Percentiles rank a stretch among this genome's conserved stretches.
Evolutionary conservation across 1,284 basidiomycete species (phyloP).

Genomic region (Bondarzewia mesenterica): DNA sequence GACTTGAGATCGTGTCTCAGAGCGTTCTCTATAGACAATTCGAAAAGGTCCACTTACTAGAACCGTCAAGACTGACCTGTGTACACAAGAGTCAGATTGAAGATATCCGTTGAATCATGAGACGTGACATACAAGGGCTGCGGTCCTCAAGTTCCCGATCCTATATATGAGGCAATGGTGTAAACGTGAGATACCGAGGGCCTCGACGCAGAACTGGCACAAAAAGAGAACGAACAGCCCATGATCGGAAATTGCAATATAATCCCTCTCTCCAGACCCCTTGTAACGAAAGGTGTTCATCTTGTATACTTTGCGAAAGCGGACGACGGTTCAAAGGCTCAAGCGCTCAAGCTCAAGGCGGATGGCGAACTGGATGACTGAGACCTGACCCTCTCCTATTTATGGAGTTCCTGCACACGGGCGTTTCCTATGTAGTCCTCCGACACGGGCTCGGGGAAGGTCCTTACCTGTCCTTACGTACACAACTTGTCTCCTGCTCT

Average conservation of each 20-base stretch:
- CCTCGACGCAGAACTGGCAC: too few species aligned
- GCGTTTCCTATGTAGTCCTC: too few species aligned
- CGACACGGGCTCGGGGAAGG: too few species aligned
- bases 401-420: too few species aligned
- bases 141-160: constrained; percentile 75
- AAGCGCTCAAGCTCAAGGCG: not conserved
- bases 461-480: too few species aligned
- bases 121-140: constrained; percentile 48
- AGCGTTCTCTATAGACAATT: not conserved
- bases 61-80: constrained; percentile 69
- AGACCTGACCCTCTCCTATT: too few species aligned
- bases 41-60: constrained; percentile 39
- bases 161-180: constrained; percentile 24
- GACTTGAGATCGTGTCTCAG: too few species aligned
- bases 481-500: too few species aligned
- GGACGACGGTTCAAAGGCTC: too few species aligned
- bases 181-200: not conserved
- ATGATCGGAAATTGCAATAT: constrained; percentile 64
- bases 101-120: not conserved
- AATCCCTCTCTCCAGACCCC: constrained; percentile 30
- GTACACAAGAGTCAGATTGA: constrained; percentile 6
- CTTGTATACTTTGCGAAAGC: not conserved
- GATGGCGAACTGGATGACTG: too few species aligned
- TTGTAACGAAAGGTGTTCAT: not conserved
- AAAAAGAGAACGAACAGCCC: constrained; percentile 41